phyloP scores from a whole-genome alignment of 169 alveolate species.

The Cryptosporidium sp. region DNA sequence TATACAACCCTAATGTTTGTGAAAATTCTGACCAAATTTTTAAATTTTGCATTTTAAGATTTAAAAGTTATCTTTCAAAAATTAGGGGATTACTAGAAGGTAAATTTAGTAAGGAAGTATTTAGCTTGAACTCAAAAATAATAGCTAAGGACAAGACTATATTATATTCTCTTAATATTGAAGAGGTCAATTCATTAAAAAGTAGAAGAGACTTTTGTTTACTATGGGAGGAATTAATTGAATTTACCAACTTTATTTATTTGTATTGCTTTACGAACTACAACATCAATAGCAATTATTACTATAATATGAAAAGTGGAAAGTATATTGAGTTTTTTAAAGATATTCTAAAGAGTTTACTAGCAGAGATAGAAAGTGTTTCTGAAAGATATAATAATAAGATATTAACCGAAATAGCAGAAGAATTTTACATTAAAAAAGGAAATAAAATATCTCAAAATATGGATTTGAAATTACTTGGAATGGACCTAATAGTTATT shows the following conservation, averaged over 20 bases:
- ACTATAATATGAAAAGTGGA: neutral
- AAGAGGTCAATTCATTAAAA: neutral
- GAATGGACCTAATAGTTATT: neutral
- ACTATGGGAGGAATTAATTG: slow-evolving; percentile 32
- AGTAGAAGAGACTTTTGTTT: neutral
- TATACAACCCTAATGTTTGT: neutral
- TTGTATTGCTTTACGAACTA: slow-evolving; percentile 37
- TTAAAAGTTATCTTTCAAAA: neutral
- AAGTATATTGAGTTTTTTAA: neutral
- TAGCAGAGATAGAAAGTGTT: neutral
- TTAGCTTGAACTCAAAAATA: slow-evolving; percentile 2
- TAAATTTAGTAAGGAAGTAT: slow-evolving; percentile 5
- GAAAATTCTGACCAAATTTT: neutral
- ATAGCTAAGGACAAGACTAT: neutral
- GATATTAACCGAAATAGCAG: neutral
- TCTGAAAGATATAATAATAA: slow-evolving; percentile 1
- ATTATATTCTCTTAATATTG: neutral
- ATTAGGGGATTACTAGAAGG: neutral
- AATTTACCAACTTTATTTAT: slow-evolving; percentile 28
- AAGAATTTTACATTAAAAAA: neutral
- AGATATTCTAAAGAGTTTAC: slow-evolving; percentile 9
- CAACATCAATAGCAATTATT: neutral
- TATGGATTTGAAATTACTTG: neutral
- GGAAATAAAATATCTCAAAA: neutral
- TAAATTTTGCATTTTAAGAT: neutral